Evolutionary conservation across 805 yeast genomes (phyloP), one percentile per base, ranked within the genome.

Genomic region (Danielia oregonensis): DNA sequence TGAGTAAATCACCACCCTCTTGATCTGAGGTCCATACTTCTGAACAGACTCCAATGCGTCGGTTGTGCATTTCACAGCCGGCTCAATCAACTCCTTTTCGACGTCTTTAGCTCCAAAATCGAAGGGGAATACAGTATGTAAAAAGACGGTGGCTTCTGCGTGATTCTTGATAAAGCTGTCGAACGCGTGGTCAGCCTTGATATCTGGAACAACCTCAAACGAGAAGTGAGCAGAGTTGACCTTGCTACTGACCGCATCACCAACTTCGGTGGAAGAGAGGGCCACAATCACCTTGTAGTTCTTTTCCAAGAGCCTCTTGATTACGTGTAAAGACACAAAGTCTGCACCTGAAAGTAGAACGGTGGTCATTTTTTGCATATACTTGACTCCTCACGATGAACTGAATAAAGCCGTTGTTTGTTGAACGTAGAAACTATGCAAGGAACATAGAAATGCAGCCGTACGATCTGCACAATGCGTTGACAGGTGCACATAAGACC

Each of bases 61-160:
- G 11, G 23, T 32, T n/a, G 49, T 46, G 7, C 52, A 49, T 12
- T 37, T 32, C 9, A 75, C 57, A 1, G 84, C 82, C 3, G 86
- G 85, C 18, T 53, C 61, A 38, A 78, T 56, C 33, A 78, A 59
- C 16, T 74, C 79, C 31, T 69, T 68, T 37, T 70, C 79, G 24
- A 71, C 60, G 39, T 68, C 63, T 11, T 63, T 55, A 15, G 63
- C 55, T 9, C 67, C 62, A 49, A 67, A 72, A 23, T 65, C 61
- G 51, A 72, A 72, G 10, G 85, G 83, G 11, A 81, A 71, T 3
- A 85, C 85, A 7, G 80, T 68, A 54, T 79, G 86, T 25, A 78
- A 44, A 31, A 79, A 78, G 24, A 70, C 74, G 9, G 63, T 61
- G 36, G 77, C 69, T 29, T 77, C 79, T 17, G 72, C 70, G 40